Percentiles rank a stretch among this genome's conserved stretches.
Conservation (phyloP, 306 rosid species). For the Cicer yamashitae region DNA sequence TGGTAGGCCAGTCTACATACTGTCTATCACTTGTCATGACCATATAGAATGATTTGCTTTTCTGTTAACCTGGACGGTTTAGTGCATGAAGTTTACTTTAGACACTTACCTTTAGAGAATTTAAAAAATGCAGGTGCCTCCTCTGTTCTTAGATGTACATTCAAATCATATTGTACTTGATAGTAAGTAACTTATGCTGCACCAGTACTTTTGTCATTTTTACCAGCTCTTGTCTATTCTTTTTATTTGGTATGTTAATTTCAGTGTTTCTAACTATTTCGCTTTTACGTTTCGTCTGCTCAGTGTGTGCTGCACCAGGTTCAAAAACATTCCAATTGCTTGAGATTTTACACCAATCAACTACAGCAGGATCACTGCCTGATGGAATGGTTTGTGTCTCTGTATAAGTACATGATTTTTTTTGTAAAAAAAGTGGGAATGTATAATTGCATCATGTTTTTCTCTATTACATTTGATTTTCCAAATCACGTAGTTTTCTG, state of each 20-base stretch:
- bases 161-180: constrained; percentile 85
- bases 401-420: not conserved
- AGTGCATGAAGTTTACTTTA: constrained; percentile 33
- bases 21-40: constrained; percentile 28
- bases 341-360: constrained; percentile 76
- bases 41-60: constrained; percentile 3
- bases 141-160: constrained; percentile 85
- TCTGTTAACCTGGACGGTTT: not conserved
- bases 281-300: constrained; percentile 32
- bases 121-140: constrained; percentile 75
- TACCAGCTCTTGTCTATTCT: constrained; percentile 1
- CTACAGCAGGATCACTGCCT: constrained; percentile 73
- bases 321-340: constrained; percentile 97
- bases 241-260: constrained; percentile 16
- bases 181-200: constrained; percentile 68
- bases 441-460: not conserved
- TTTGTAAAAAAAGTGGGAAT: too few relatives aligned
- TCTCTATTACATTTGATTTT: constrained; percentile 37
- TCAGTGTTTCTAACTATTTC: constrained; percentile 44
- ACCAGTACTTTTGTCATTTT: constrained; percentile 24
- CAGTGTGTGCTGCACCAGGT: constrained; percentile 99
- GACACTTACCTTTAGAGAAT: constrained; percentile 13
- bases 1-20: constrained; percentile 67
- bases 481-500: constrained; percentile 5
- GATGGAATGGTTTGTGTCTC: constrained; percentile 83